Conservation (phyloP, 805 yeast genomes). For the Diddensiella santjacobensis region DNA sequence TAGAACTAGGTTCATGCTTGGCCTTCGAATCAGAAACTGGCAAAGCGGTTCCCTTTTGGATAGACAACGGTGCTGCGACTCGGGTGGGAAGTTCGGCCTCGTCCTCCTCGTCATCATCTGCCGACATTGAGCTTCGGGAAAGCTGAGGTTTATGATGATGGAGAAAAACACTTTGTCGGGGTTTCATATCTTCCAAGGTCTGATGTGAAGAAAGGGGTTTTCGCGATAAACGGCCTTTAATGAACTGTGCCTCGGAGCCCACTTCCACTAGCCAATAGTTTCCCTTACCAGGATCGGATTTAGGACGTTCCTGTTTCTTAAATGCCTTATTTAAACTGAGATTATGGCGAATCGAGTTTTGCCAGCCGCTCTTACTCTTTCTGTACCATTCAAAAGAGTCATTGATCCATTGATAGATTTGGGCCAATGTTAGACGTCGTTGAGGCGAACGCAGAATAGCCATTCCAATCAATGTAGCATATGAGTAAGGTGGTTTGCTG, state of each 20-base stretch:
- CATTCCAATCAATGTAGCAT: conserved; percentile 91
- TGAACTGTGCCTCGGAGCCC: conserved; percentile 79
- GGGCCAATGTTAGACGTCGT: conserved; percentile 69
- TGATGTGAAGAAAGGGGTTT: neutral
- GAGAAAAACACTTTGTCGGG: neutral
- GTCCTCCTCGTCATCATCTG: neutral
- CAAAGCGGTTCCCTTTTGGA: conserved; percentile 6
- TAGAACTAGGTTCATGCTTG: conserved; percentile 15
- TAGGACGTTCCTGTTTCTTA: conserved; percentile 83
- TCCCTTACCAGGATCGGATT: conserved; percentile 53
- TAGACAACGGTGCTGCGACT: conserved; percentile 9
- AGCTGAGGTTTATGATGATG: neutral
- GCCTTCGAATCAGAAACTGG: neutral
- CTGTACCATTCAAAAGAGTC: conserved; percentile 79
- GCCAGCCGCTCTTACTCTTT: conserved; percentile 92
- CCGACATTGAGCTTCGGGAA: neutral
- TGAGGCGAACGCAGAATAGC: conserved; percentile 79
- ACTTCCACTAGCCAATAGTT: conserved; percentile 89
- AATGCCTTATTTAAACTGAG: conserved; percentile 90
- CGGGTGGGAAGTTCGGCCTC: conserved; percentile 4
- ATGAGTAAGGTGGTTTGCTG: conserved; percentile 87
- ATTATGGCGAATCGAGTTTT: conserved; percentile 93
- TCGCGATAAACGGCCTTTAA: conserved; percentile 33
- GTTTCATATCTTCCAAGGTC: neutral
- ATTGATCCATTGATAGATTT: conserved; percentile 89